A percentile compares a stretch with the other conserved stretches of the same genome.
phyloP scores from a whole-genome alignment of 179 eudicot species.

The Patellifolia procumbens region DNA sequence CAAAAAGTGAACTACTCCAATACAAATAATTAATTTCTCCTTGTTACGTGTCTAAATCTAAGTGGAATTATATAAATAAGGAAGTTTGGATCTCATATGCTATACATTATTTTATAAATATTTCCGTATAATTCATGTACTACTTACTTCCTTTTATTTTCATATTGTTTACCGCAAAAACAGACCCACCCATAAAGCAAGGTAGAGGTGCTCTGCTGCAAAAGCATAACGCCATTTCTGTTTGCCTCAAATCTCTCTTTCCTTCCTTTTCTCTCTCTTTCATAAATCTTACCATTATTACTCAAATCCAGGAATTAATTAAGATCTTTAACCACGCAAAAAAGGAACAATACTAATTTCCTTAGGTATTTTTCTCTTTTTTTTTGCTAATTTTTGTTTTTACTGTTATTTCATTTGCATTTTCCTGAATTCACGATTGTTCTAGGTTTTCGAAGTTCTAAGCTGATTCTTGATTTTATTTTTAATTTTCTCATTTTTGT shows the following conservation, averaged over 20 bases:
- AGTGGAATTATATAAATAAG: not conserved
- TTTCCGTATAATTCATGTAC: not conserved
- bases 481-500: constrained; percentile 7
- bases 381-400: not conserved
- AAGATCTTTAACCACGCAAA: not conserved
- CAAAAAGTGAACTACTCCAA: no score
- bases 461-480: constrained; percentile 1
- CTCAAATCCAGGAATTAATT: constrained; percentile 9
- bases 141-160: not conserved
- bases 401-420: no score
- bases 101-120: not conserved
- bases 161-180: not conserved
- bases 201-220: constrained; percentile 16
- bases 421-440: not conserved
- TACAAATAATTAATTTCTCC: no score
- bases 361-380: constrained; percentile 22
- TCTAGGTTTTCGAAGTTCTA: not conserved
- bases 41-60: no score
- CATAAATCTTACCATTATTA: not conserved
- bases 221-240: constrained; percentile 28
- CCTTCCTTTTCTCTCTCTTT: constrained; percentile 8
- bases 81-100: constrained; percentile 13
- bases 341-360: not conserved
- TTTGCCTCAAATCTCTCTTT: constrained; percentile 31
- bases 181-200: constrained; percentile 17